phyloP scores from a whole-genome alignment of 495 filamentous ascomycete genomes.

The Chaetomidium leptoderma region DNA sequence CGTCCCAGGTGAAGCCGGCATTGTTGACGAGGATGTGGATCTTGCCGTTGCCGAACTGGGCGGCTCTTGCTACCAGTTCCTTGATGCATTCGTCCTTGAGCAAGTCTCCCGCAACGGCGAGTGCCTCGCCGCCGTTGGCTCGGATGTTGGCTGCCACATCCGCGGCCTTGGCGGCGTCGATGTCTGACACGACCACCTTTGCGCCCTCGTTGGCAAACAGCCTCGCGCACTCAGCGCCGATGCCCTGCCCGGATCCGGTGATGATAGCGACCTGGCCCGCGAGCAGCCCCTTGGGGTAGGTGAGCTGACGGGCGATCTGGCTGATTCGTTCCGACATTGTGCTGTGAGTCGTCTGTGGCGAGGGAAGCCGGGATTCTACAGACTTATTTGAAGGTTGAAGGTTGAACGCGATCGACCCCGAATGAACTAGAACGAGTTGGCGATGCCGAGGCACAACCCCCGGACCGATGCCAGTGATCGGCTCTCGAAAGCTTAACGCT shows the following conservation, averaged over 20 bases:
- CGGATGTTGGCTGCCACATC: slow-evolving; percentile 63
- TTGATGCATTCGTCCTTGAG: slow-evolving; percentile 62
- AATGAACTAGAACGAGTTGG: no score
- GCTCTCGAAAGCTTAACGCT: background rate
- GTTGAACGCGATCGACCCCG: background rate
- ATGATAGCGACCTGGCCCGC: slow-evolving; percentile 79
- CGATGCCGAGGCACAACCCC: slow-evolving; percentile 13
- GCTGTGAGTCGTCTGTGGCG: no score
- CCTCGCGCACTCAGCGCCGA: slow-evolving; percentile 75
- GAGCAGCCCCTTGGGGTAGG: slow-evolving; percentile 73
- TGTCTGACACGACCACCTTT: slow-evolving; percentile 76
- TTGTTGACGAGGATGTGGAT: slow-evolving; percentile 88
- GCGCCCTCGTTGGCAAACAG: slow-evolving; percentile 84
- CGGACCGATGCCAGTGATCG: background rate
- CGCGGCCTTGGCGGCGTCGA: slow-evolving; percentile 66
- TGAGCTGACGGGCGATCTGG: slow-evolving; percentile 72
- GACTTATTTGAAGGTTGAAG: no score
- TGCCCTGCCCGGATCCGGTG: slow-evolving; percentile 83
- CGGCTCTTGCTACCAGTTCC: slow-evolving; percentile 64
- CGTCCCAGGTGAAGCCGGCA: slow-evolving; percentile 85
- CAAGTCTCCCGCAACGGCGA: slow-evolving; percentile 70
- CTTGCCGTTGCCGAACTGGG: slow-evolving; percentile 77
- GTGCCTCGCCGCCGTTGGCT: slow-evolving; percentile 55
- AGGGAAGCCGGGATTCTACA: background rate
- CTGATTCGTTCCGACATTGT: slow-evolving; percentile 54